Percentiles rank a stretch among this genome's conserved stretches.
These are phyloP conservation scores for Pecoramyces ruminantium DNA, from an alignment of 192 early-diverging fungal genomes.

Conservation along the genomic window DNA sequence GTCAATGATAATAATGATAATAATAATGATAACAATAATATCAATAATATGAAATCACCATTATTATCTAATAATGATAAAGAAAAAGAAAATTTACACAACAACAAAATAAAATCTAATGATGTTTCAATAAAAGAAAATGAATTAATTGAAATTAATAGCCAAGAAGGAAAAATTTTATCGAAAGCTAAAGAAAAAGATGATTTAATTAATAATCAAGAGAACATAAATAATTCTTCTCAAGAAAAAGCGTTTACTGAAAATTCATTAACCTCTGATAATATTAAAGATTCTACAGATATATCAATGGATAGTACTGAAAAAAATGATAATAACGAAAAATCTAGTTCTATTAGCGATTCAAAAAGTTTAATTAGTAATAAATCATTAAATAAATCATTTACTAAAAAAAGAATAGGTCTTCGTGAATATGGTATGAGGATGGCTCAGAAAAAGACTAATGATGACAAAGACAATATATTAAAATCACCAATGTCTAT, in stretches of 20 bases:
- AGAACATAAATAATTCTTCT: neutral
- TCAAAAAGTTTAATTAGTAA: neutral
- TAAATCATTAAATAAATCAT: neutral
- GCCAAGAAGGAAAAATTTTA: neutral
- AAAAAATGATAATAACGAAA: neutral
- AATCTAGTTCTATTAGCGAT: neutral
- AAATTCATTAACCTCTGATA: neutral
- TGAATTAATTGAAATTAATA: neutral
- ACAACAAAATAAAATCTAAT: neutral
- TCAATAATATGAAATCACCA: no score
- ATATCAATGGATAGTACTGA: neutral
- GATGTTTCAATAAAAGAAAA: neutral
- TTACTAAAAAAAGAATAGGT: neutral
- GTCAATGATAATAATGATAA: no score
- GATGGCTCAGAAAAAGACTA: neutral
- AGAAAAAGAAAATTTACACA: no score
- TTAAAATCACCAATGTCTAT: neutral
- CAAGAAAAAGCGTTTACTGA: neutral
- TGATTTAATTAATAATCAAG: neutral
- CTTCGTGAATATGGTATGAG: neutral
- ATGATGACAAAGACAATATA: neutral
- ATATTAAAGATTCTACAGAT: neutral
- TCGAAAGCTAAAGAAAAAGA: neutral
- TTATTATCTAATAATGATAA: no score
- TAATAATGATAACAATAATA: no score